Evolutionary conservation across 495 filamentous ascomycete species (phyloP), one percentile per base, ranked within the genome.

Genomic region (Podospora pseudocomata): DNA sequence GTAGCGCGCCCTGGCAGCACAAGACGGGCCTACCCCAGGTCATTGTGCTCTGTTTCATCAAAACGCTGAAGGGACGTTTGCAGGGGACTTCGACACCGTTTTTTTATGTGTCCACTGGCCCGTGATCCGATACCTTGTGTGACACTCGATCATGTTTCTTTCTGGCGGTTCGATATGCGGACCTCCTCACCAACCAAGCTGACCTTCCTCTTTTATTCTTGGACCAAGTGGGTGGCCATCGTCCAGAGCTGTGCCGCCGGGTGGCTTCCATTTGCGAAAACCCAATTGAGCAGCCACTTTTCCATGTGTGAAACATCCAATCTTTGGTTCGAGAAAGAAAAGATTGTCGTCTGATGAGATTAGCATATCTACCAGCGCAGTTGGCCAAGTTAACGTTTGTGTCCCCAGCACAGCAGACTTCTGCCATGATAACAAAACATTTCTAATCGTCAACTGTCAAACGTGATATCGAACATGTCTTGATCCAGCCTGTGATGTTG

Each of bases 31-130:
- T 27, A 65, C 44, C 63, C 53, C 49, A 65, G 53, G 32, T 57
- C 30, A 30, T 59, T 59, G 39, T 39, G 61, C 30, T 26, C 23
- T 59, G 63, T 65, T 69, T 68, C 60, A 64, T 68, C 60, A 68
- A 49, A 68, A 63, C 60, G 66, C 66, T 32, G n/a, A 19, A n/a
- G 58, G 55, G 53, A 53, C 60, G 54, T 13, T 49, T 54, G 30
- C 18, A 28, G 13, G n/a, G 59, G 61, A 63, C 61, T 32, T 63
- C 61, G 18, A 49, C 6, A 39, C 61, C 61, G 61, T 63, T 63
- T 63, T 63, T 13, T 13, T 18, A 23, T 49, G 39, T 49, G 13
- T 1, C 39, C 39, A 49, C 9, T 49, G 39, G 9, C 39, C 13
- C 39, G 15, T 49, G 39, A 49, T 49, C 15, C 39, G 39, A 49